A percentile compares a stretch with the other conserved stretches of the same genome.
phyloP scores from a whole-genome alignment of 1,284 basidiomycete species.

The Thelephora terrestris region DNA sequence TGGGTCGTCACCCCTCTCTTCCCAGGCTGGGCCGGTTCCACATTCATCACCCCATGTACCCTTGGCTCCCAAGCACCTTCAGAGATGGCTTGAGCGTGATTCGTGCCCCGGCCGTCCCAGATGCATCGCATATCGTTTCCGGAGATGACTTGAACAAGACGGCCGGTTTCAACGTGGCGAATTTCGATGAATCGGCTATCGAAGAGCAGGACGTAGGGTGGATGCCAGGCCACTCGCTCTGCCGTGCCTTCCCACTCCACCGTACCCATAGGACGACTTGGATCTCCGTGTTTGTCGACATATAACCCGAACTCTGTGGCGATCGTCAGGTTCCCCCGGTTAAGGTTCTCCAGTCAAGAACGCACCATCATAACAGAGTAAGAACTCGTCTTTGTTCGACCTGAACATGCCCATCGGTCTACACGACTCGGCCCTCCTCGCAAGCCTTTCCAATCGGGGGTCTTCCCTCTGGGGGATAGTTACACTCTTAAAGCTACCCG shows the following conservation, averaged over 20 bases:
- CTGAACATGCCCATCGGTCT: conserved; percentile 94
- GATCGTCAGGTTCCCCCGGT: conserved; percentile 22
- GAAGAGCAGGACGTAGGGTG: conserved; percentile 75
- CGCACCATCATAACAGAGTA: conserved; percentile 87
- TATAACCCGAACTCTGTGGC: conserved; percentile 86
- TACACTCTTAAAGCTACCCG: conserved; percentile 70
- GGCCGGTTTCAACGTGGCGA: too few species aligned
- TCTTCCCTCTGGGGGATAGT: conserved; percentile 80
- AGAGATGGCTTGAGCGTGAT: conserved; percentile 30
- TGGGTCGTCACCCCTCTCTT: conserved; percentile 32
- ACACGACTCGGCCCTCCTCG: too few species aligned
- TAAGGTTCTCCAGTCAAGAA: conserved; percentile 1
- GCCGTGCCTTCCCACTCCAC: conserved; percentile 96
- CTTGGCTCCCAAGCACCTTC: conserved; percentile 46
- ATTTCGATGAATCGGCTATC: too few species aligned
- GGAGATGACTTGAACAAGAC: too few species aligned
- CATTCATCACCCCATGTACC: conserved; percentile 66
- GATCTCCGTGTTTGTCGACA: conserved; percentile 81
- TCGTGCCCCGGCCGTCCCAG: conserved; percentile 54
- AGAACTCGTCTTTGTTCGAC: conserved; percentile 78
- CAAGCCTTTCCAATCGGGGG: conserved; percentile 57
- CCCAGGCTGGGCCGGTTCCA: conserved; percentile 30
- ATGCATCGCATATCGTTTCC: too few species aligned
- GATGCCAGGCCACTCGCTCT: conserved; percentile 80
- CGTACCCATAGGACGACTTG: conserved; percentile 60